phyloP scores from a whole-genome alignment of 2,329 filamentous ascomycete genomes.

The Pyrenophora teres region DNA sequence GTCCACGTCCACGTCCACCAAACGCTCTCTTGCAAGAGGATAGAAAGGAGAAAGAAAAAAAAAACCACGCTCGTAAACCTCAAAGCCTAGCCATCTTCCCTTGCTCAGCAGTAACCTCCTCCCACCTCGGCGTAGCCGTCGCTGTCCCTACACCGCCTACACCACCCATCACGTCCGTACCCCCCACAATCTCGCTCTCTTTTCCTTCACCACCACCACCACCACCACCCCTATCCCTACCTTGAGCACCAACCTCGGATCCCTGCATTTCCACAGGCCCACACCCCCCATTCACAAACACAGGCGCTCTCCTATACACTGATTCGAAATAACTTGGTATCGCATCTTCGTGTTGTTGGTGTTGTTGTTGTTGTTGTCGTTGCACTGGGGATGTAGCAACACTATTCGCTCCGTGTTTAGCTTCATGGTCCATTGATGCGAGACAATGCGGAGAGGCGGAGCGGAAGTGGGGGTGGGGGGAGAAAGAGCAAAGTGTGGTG shows the following conservation, averaged over 20 bases:
- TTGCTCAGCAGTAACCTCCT: slow-evolving; percentile 5
- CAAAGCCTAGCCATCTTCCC: background rate
- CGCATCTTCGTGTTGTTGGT: background rate
- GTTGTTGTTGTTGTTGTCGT: no score
- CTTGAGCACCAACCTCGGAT: background rate
- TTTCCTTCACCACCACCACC: background rate
- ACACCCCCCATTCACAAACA: no score
- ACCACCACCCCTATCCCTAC: no score
- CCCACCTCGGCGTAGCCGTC: background rate
- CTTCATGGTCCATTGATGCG: background rate
- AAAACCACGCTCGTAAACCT: background rate
- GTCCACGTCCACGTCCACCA: no score
- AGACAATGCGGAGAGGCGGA: background rate
- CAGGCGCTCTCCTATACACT: background rate
- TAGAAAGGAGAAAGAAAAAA: no score
- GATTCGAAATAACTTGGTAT: slow-evolving; percentile 11
- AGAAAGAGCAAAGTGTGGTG: no score
- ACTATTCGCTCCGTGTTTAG: background rate
- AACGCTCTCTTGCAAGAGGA: no score
- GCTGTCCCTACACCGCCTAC: no score
- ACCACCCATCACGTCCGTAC: background rate
- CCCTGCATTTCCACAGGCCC: background rate
- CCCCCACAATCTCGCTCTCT: background rate
- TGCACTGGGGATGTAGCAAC: no score
- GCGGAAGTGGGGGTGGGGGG: background rate